Conservation (phyloP, 2,329 filamentous ascomycete species). For the Fusarium siculi region DNA sequence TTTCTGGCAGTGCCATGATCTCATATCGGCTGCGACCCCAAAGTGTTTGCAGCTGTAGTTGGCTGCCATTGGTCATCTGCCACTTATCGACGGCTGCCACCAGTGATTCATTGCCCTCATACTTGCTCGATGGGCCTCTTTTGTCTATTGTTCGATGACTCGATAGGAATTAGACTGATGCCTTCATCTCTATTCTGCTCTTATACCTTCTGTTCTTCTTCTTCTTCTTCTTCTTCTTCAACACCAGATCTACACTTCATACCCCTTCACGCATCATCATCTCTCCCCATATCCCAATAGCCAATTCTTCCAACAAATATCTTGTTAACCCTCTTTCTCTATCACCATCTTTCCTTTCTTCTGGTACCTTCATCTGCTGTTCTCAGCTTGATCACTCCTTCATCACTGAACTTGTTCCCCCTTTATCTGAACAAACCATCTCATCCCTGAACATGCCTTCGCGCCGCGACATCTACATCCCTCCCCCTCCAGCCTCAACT, state of each 20-base stretch:
- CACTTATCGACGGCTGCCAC: background rate
- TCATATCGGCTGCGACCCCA: background rate
- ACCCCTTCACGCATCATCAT: background rate
- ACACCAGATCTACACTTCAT: background rate
- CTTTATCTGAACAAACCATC: background rate
- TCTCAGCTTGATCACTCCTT: background rate
- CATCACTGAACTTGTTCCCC: background rate
- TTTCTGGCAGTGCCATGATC: background rate
- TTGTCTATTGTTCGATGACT: background rate
- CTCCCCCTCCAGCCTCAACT: background rate
- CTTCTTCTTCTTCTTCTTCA: background rate
- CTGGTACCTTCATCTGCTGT: background rate
- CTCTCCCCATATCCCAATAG: background rate
- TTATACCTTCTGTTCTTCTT: background rate
- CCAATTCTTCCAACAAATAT: background rate
- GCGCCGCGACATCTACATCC: background rate
- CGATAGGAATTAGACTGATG: background rate
- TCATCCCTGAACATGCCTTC: slow-evolving; percentile 27
- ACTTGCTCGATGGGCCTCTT: background rate
- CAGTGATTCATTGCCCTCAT: slow-evolving; percentile 19
- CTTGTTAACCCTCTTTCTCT: background rate
- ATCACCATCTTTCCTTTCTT: background rate
- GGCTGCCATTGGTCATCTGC: background rate
- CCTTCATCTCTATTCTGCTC: background rate
- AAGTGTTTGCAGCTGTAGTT: slow-evolving; percentile 13